A percentile compares a stretch with the other conserved stretches of the same genome.
These are phyloP conservation scores for Colletotrichum lini DNA, from an alignment of 2,329 filamentous ascomycete genomes.

Conservation along the genomic window DNA sequence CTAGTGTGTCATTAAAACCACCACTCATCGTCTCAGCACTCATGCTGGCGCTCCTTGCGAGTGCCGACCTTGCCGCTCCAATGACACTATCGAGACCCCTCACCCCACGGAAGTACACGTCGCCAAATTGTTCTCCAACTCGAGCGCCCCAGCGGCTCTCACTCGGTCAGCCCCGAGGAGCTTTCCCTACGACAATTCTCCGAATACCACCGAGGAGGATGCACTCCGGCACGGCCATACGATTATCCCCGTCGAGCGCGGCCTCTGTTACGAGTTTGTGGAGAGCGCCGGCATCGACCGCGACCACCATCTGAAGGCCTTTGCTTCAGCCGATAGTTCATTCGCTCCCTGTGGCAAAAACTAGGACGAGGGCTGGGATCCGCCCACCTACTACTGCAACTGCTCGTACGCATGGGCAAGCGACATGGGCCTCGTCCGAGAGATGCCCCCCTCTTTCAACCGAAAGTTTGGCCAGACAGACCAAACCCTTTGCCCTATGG, in stretches of 20 bases:
- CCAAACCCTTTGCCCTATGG: too few species aligned
- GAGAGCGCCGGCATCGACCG: slow-evolving; percentile 18
- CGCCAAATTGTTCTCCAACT: slow-evolving; percentile 7
- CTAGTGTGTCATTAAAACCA: slow-evolving; percentile 1
- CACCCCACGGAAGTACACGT: background rate
- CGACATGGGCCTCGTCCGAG: too few species aligned
- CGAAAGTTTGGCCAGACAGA: background rate
- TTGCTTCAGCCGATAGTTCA: background rate
- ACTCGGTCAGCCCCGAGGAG: slow-evolving; percentile 24
- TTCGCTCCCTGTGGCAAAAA: background rate
- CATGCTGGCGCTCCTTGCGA: background rate
- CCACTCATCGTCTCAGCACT: background rate
- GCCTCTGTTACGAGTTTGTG: slow-evolving; percentile 25
- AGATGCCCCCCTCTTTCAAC: background rate
- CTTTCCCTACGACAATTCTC: slow-evolving; percentile 24
- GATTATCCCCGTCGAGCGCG: slow-evolving; percentile 30
- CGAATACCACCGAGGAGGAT: slow-evolving; percentile 32
- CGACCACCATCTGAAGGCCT: background rate
- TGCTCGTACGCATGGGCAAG: slow-evolving; percentile 15
- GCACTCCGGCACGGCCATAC: slow-evolving; percentile 30
- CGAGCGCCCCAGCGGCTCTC: slow-evolving; percentile 8
- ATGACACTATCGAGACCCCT: too few species aligned
- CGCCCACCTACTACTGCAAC: slow-evolving; percentile 28
- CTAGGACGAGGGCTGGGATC: slow-evolving; percentile 9
- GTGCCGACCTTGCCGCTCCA: background rate